Conservation (phyloP, 257 asterid genomes). For the Solanum chiquidenum region DNA sequence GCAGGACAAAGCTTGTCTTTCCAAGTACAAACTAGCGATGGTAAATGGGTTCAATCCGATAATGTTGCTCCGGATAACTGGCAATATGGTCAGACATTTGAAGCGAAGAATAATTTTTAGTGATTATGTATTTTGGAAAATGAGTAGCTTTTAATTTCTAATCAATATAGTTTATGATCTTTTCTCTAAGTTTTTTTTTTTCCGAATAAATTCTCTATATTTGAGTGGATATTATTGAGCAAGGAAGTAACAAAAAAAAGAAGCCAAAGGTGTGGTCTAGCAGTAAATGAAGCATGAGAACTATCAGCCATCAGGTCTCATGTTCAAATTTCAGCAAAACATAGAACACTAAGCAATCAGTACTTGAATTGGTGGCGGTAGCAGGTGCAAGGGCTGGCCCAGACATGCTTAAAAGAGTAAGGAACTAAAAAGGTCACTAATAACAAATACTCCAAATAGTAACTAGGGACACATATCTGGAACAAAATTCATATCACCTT, state of each 20-base stretch:
- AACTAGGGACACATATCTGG: not conserved
- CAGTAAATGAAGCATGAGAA: not conserved
- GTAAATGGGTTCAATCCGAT: not conserved
- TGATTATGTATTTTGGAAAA: not conserved
- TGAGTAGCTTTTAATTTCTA: not conserved
- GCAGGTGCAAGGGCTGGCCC: not conserved
- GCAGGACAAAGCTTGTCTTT: not conserved
- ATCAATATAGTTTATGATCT: not conserved
- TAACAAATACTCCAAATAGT: not conserved
- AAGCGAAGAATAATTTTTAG: not conserved
- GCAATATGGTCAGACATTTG: conserved; percentile 1
- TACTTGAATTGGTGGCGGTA: not conserved
- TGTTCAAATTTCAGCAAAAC: not conserved
- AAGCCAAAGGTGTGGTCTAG: not conserved
- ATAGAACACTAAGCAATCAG: not conserved
- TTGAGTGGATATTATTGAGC: not conserved
- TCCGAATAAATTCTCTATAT: not conserved
- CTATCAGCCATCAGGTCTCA: not conserved
- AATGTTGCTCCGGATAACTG: not conserved
- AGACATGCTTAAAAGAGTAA: not conserved
- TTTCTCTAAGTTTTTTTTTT: not conserved
- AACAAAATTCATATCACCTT: not conserved
- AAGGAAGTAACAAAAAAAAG: not conserved
- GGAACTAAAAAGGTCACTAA: not conserved
- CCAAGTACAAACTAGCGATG: not conserved